Evolutionary conservation across 2,329 filamentous ascomycete species (phyloP).

Genomic region (Diaporthe citri): DNA sequence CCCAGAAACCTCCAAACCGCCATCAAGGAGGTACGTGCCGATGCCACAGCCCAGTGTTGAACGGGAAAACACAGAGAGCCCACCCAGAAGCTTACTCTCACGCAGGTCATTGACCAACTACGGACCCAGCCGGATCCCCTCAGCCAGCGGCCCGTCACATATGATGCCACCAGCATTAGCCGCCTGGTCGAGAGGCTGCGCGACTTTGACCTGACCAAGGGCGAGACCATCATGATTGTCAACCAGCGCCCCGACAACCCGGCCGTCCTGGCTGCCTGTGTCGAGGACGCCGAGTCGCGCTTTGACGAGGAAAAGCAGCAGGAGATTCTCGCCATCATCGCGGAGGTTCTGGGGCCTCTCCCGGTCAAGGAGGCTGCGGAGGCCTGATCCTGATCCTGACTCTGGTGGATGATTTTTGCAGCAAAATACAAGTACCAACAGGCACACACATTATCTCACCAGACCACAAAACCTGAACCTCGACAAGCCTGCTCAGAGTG

Average conservation of each 20-base stretch:
- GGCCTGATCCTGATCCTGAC: constrained; percentile 31
- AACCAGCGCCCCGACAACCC: constrained; percentile 72
- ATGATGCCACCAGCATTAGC: constrained; percentile 64
- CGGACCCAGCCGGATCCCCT: constrained; percentile 67
- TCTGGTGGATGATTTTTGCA: neutral
- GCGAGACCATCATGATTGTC: constrained; percentile 76
- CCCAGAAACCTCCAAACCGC: constrained; percentile 72
- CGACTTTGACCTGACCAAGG: constrained; percentile 73
- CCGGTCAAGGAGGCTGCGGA: constrained; percentile 39
- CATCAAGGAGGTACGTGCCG: constrained; percentile 70
- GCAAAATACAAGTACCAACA: neutral
- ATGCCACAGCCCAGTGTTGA: neutral
- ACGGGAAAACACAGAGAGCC: constrained; percentile 2
- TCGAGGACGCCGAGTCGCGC: constrained; percentile 74
- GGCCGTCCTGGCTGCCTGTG: constrained; percentile 70
- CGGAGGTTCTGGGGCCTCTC: constrained; percentile 69
- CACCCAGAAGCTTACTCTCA: constrained; percentile 28
- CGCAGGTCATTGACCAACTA: constrained; percentile 72
- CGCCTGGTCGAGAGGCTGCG: constrained; percentile 67
- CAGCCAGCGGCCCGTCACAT: constrained; percentile 66
- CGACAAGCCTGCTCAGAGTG: neutral
- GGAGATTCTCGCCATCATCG: constrained; percentile 68
- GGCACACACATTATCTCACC: neutral
- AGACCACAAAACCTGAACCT: too few species aligned
- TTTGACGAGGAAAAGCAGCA: constrained; percentile 71